Base-by-base conservation (phyloP, 2,329 filamentous ascomycete species). In the Epichloe amarillans region DNA sequence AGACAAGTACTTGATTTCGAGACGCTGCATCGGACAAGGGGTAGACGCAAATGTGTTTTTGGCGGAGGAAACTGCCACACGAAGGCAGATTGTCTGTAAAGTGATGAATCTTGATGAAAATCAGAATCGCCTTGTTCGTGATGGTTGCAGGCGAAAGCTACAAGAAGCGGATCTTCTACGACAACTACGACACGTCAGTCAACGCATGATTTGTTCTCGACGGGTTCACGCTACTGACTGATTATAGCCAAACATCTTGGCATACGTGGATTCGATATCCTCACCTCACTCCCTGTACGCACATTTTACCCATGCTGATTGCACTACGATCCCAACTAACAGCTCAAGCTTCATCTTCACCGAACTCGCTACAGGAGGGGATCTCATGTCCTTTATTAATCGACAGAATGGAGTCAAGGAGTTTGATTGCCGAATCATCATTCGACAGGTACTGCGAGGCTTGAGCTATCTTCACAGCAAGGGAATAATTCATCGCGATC, bases 71-170 rank as follows among this genome's bases (percentile, higher is more conserved):
- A 61, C 67, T 23, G 62, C 62, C 6, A 77, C 74, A 0, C 69
- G 72, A 38, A 72, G 71, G 50, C 84, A 88, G 58, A 56, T 86
- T 19, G 83, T 82, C 11, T 88, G 84, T 68, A 88, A 88, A 58
- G 64, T 86, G 8, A 68, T 86, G 48, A 69, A 77, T 49, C 58
- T 84, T 2, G 66, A 69, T 35, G 56, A 56, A 5, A 47, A 66
- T 4, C 54, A 57, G 49, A 60, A 49, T 43, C 60, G 55, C 50
- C 60, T 57, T n/a, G 52, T 51, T 33, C 56, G 54, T n/a, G 58
- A 58, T 41, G 57, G 64, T 3, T 56, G 67, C 8, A 62, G 64
- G 7, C 69, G 68, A 7, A 66, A 72, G 47, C 59, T 72, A 33
- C 69, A 73, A 52, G 77, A 80, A 58, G 68, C 73, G 23, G 66